Base-by-base conservation (phyloP, 257 asterid species). In the Solanum sitiens region DNA sequence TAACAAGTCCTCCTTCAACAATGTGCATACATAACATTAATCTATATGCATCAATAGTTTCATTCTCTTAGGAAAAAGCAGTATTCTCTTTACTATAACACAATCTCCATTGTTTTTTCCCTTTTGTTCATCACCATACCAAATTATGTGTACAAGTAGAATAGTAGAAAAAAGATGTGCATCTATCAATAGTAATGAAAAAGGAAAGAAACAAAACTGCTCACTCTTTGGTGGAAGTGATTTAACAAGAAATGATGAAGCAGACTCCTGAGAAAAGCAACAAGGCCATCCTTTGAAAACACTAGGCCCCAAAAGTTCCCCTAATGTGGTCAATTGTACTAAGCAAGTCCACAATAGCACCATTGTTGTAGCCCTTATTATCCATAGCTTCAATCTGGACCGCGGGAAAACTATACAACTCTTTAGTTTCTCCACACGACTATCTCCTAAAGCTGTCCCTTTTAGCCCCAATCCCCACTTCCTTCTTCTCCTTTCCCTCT, bases 221-320 rank as follows among this genome's bases (percentile, higher is more conserved):
- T 95, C 89, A 96, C 99, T 95, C 94, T 95, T 95, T 16, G 98
- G 98, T 6, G 98, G 98, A 71, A 95, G 93, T 91, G 94, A 91
- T 33, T 92, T 93, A 87, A 93, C 91, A 92, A 92, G 94, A 94
- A 95, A 85, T 13, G 95, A 92, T 40, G 89, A 89, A 16, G 90
- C 89, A 35, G 83, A 42, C 39, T 95, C 98, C 25, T 95, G 98
- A 2, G 94, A 89, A 83, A 96, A 96, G 90, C 96, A 95, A 84
- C 92, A 90, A 89, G 95, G 95, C 95, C 95, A 92, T 68, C 91
- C 88, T 89, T 90, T 91, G 88, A 92, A 88, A 61, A 53, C 37
- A 79, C 87, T 92, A 67, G 93, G 92, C 67, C 95, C 95, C 95
- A 95, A 91, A 89, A 90, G 90, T 25, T 94, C 95, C 35, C 96